Evolutionary conservation across 805 yeast species (phyloP).

Genomic region (Candida silvatica): DNA sequence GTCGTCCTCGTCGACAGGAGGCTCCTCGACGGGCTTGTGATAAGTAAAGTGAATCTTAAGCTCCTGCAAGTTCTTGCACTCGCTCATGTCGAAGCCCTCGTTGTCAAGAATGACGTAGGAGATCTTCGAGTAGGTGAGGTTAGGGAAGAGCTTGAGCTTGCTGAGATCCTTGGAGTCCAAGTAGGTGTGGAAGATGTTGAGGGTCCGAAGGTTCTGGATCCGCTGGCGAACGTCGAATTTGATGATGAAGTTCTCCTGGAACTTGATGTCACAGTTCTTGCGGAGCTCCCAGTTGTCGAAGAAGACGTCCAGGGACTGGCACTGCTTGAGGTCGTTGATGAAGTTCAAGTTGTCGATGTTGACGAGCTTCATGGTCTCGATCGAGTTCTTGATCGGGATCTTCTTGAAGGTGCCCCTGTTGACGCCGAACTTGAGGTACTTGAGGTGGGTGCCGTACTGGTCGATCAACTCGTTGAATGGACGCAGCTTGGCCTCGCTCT

Average conservation of each 20-base stretch:
- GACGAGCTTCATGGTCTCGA: conserved; percentile 20
- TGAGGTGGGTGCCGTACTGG: conserved; percentile 11
- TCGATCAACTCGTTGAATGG: conserved; percentile 23
- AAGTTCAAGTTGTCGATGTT: conserved; percentile 22
- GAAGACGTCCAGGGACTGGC: conserved; percentile 21
- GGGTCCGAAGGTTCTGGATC: conserved; percentile 13
- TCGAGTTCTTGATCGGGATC: conserved; percentile 16
- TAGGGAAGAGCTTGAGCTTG: conserved; percentile 19
- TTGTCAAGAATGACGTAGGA: conserved; percentile 21
- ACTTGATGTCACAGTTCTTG: conserved; percentile 18
- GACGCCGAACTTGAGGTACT: conserved; percentile 23
- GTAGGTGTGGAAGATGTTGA: conserved; percentile 23
- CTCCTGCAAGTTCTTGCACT: conserved; percentile 19
- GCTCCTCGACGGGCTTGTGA: conserved; percentile 9
- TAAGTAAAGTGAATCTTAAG: conserved; percentile 23
- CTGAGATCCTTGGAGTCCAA: conserved; percentile 18
- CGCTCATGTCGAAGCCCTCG: conserved; percentile 21
- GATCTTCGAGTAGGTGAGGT: conserved; percentile 21
- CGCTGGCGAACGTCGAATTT: conserved; percentile 12
- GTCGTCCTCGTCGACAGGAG: neutral
- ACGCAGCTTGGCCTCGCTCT: conserved; percentile 20
- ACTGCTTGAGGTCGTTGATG: conserved; percentile 14
- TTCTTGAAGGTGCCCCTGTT: conserved; percentile 20
- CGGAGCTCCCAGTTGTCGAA: conserved; percentile 25
- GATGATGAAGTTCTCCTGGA: conserved; percentile 17